phyloP scores from a whole-genome alignment of 192 early-diverging fungal genomes.

The Backusella macrospora region DNA sequence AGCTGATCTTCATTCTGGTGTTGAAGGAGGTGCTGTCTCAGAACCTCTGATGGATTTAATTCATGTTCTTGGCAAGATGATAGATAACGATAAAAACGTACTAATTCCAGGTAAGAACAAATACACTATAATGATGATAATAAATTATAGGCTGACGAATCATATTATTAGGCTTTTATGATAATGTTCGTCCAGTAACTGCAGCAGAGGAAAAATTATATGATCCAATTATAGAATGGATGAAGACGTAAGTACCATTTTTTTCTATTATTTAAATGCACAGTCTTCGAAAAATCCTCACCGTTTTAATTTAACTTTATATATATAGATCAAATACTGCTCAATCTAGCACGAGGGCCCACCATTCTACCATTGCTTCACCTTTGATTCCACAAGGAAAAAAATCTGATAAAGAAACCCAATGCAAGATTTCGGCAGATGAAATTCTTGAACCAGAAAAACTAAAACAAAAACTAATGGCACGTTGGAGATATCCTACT shows the following conservation, averaged over 20 bases:
- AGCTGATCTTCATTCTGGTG: slow-evolving; percentile 76
- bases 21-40: slow-evolving; percentile 74
- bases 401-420: slow-evolving; percentile 17
- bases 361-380: slow-evolving; percentile 12
- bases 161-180: slow-evolving; percentile 58
- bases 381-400: neutral
- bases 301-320: no score
- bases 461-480: slow-evolving; percentile 63
- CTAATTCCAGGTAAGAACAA: slow-evolving; percentile 57
- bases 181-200: slow-evolving; percentile 60
- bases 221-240: slow-evolving; percentile 55
- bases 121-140: neutral
- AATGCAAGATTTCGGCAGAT: slow-evolving; percentile 17
- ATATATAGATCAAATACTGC: slow-evolving; percentile 4
- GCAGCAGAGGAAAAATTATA: slow-evolving; percentile 60
- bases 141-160: neutral
- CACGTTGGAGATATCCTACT: slow-evolving; percentile 74
- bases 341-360: neutral
- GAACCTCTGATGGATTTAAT: slow-evolving; percentile 72
- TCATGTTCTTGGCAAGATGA: slow-evolving; percentile 60
- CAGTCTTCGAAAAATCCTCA: neutral
- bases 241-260: slow-evolving; percentile 21
- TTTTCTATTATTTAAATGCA: neutral
- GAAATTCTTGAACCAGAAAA: slow-evolving; percentile 36
- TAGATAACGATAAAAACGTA: slow-evolving; percentile 57